phyloP scores from a whole-genome alignment of 352 stramenopile species.

The Porosira glacialis region DNA sequence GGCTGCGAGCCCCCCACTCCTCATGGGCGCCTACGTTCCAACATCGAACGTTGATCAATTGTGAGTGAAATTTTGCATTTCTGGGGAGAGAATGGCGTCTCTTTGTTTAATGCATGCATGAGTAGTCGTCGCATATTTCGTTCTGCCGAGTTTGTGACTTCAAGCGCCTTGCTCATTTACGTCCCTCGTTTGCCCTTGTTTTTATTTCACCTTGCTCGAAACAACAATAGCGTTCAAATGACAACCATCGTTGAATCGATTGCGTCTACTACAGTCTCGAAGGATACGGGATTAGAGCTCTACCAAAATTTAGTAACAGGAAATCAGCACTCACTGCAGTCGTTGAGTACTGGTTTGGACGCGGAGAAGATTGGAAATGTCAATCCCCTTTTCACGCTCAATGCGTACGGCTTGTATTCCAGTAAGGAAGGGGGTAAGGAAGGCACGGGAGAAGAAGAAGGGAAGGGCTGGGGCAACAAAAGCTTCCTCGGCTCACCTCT shows the following conservation, averaged over 20 bases:
- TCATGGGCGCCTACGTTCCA: conserved; percentile 24
- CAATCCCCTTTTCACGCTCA: conserved; percentile 51
- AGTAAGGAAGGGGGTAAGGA: no score
- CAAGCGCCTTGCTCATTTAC: neutral
- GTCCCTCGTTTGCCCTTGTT: no score
- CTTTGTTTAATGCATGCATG: neutral
- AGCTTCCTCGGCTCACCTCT: conserved; percentile 64
- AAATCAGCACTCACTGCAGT: conserved; percentile 39
- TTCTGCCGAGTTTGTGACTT: neutral
- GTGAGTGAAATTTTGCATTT: conserved; percentile 28
- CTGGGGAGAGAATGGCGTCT: neutral
- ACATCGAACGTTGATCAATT: conserved; percentile 52
- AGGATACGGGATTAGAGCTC: neutral
- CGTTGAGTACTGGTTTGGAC: conserved; percentile 19
- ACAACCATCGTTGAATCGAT: neutral
- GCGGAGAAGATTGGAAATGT: conserved; percentile 20
- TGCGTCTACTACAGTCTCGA: neutral
- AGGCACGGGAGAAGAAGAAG: conserved; percentile 39
- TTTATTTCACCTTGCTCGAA: no score
- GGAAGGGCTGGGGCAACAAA: conserved; percentile 52
- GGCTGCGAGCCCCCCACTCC: conserved; percentile 1
- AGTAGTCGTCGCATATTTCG: neutral
- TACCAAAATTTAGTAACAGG: conserved; percentile 16
- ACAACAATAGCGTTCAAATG: no score
- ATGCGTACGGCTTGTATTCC: conserved; percentile 60